Conservation (phyloP, 2,329 filamentous ascomycete genomes). For the Lithohypha guttulata region DNA sequence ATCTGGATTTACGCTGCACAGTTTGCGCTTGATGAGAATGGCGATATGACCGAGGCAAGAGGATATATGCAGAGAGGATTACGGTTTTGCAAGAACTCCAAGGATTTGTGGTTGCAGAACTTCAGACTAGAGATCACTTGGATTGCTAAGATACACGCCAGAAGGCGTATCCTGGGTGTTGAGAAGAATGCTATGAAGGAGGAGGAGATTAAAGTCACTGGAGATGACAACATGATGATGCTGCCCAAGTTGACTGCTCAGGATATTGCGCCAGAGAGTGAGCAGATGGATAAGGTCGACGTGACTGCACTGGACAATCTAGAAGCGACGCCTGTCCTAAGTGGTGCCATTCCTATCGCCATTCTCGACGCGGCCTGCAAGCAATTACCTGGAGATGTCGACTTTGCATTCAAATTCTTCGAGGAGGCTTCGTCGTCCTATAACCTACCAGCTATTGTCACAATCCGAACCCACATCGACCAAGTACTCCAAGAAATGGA, state of each 20-base stretch:
- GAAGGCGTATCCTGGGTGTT: slow-evolving; percentile 57
- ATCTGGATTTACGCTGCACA: slow-evolving; percentile 80
- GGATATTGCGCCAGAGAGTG: slow-evolving; percentile 46
- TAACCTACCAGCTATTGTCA: slow-evolving; percentile 51
- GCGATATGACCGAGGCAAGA: slow-evolving; percentile 77
- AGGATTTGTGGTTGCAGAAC: slow-evolving; percentile 77
- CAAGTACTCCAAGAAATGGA: slow-evolving; percentile 49
- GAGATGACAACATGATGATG: slow-evolving; percentile 47
- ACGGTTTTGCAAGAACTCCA: slow-evolving; percentile 71
- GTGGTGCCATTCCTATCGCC: slow-evolving; percentile 85
- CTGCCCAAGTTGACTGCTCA: slow-evolving; percentile 51
- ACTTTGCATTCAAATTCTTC: slow-evolving; percentile 67
- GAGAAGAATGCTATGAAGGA: slow-evolving; percentile 38
- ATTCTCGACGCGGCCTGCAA: slow-evolving; percentile 81
- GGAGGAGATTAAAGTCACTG: slow-evolving; percentile 28
- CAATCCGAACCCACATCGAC: slow-evolving; percentile 64
- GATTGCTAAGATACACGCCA: slow-evolving; percentile 66
- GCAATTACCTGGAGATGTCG: slow-evolving; percentile 57
- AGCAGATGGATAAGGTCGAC: slow-evolving; percentile 44
- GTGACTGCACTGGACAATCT: slow-evolving; percentile 51
- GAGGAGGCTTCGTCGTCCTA: slow-evolving; percentile 63
- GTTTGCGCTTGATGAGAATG: slow-evolving; percentile 63
- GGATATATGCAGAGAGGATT: slow-evolving; percentile 82
- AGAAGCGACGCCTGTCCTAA: slow-evolving; percentile 65
- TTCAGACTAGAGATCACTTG: slow-evolving; percentile 87